These are phyloP conservation scores for Nymphaea colorata DNA, from an alignment of 164 flowering plant species.

Conservation along the genomic window DNA sequence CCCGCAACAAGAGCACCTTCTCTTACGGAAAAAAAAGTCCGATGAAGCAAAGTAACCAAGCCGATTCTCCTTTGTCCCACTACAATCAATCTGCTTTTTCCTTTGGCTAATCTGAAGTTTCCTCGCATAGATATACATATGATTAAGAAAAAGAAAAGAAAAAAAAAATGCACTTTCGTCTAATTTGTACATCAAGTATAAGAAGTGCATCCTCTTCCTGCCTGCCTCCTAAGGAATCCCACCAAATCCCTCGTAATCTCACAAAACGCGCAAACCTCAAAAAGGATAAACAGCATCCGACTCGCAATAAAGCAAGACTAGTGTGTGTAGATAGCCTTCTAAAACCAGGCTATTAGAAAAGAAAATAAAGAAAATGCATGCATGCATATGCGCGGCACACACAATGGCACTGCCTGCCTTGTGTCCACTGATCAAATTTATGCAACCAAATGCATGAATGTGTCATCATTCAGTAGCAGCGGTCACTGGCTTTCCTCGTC, in stretches of 20 bases:
- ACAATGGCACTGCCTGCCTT: background rate
- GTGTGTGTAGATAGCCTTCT: background rate
- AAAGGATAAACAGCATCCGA: background rate
- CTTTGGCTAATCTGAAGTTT: background rate
- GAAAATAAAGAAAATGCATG: background rate
- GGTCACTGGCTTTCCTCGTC: conserved; percentile 55
- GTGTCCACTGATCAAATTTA: background rate
- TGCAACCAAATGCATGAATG: background rate
- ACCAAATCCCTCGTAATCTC: background rate
- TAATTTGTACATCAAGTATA: background rate
- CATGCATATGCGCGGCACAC: background rate
- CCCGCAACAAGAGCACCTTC: too few species aligned
- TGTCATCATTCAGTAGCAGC: conserved; percentile 8
- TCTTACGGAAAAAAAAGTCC: too few species aligned
- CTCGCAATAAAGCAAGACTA: background rate
- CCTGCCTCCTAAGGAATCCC: background rate
- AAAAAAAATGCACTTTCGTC: background rate
- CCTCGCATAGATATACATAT: background rate
- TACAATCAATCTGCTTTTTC: background rate
- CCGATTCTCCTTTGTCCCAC: too few species aligned
- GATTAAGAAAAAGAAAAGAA: background rate
- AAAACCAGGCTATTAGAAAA: background rate
- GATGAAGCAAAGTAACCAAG: too few species aligned
- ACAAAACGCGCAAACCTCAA: background rate
- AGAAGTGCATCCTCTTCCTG: background rate